Evolutionary conservation across 371 early-diverging fungal genomes (phyloP), one percentile per base, ranked within the genome.

Genomic region (Mortierella sp.): DNA sequence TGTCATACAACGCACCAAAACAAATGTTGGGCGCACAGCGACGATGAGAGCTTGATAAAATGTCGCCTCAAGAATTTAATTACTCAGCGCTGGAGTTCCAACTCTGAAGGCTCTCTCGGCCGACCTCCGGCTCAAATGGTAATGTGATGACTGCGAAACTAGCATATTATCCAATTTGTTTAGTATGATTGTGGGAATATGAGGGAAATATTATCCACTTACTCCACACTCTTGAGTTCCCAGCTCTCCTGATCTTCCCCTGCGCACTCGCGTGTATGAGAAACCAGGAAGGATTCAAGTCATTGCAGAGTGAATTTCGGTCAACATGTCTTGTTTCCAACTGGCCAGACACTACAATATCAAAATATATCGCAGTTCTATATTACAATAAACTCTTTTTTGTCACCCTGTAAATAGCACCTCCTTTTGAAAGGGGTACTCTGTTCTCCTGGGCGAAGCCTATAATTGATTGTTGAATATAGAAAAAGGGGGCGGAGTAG

Each of bases 391-490:
- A 22, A 52, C 22, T n/a, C 52, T n/a, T 52, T 50, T n/a, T 52
- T 21, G 52, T 52, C 52, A 2, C 52, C 52, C 22, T 19, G 11
- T 5, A 28, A 28, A 32, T 45, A 10, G 13, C 10, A 24, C 19
- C 28, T 55, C 55, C 55, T 28, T 55, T 55, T 24, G 22, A 55
- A 55, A 13, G 32, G 55, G 45, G 22, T 10, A 62, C 45, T 41
- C 45, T 11, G 16, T 16, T 55, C 62, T 62, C 41, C 62, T 62
- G 45, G 22, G 62, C n/a, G 45, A 41, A 62, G 62, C 45, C 45
- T 24, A 43, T 45, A 13, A 62, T 19, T 45, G 45, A 24, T 62
- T 47, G 45, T 45, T 62, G 45, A 28, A 16, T 33, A 36, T 32
- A 24, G 9, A n/a, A 62, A 63, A 63, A 50, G 36, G 63, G 32